Percentiles rank a stretch among this genome's conserved stretches.
phyloP scores from a whole-genome alignment of 768 basidiomycete genomes.

The Clavulina sp. region DNA sequence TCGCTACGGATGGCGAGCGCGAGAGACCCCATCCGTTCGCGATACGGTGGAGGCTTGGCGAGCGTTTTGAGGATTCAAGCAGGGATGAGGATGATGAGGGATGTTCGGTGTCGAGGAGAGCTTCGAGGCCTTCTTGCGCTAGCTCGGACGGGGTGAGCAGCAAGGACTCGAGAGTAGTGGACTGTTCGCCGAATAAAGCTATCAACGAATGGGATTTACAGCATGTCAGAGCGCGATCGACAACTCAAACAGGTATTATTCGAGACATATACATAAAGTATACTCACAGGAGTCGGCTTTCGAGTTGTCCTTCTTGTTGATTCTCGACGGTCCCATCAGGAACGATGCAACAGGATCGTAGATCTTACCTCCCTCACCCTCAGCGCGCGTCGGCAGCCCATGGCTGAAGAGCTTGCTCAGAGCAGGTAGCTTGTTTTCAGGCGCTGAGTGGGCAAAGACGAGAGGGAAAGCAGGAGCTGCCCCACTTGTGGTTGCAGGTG shows the following conservation, averaged over 20 bases:
- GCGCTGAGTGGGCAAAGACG: constrained; percentile 3
- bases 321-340: constrained; percentile 62
- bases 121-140: constrained; percentile 45
- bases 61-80: constrained; percentile 46
- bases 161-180: not conserved
- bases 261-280: constrained; percentile 16
- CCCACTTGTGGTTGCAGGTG: constrained; percentile 35
- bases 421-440: constrained; percentile 41
- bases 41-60: constrained; percentile 41
- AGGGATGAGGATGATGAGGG: constrained; percentile 81
- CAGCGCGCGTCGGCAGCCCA: constrained; percentile 83
- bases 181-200: constrained; percentile 2
- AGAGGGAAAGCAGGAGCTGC: constrained; percentile 34
- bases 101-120: constrained; percentile 45
- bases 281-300: constrained; percentile 23
- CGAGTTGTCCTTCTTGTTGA: constrained; percentile 46
- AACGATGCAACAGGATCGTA: constrained; percentile 72
- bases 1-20: constrained; percentile 10
- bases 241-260: no score
- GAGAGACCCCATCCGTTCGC: constrained; percentile 11
- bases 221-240: constrained; percentile 19
- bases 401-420: constrained; percentile 62
- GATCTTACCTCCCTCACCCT: constrained; percentile 73
- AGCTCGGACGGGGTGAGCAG: constrained; percentile 31
- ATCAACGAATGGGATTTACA: constrained; percentile 6